Base-by-base conservation (phyloP, 306 rosid genomes). In the Gastrolobium bilobum region DNA sequence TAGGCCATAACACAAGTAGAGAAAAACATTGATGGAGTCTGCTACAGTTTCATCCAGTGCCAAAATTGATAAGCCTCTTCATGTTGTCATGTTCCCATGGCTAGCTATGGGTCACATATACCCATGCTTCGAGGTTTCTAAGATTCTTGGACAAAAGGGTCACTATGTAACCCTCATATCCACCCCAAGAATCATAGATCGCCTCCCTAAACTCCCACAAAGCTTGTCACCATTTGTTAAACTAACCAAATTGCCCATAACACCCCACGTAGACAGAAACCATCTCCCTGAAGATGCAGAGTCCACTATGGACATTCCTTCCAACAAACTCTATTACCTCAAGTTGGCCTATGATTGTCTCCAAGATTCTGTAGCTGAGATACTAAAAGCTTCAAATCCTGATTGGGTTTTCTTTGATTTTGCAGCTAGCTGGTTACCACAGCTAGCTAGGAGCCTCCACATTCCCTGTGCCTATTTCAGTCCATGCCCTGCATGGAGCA, bases 71-170 rank as follows among this genome's bases (percentile, higher is more conserved):
- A 79, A 87, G 37, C 79, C 81, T 57, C 86, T 88, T 63, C 92
- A 90, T 26, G 46, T 90, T 73, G 84, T 78, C 3, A 56, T 88
- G 86, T 85, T 88, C 13, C 96, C 96, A 85, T 91, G 96, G 91
- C 81, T 91, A 10, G 95, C 91, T 15, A 81, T 87, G 54, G 95
- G 92, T 47, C 92, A 88, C 71, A 65, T 87, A 7, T 83, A 76
- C 10, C 91, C 93, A 1, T 85, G 69, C 6, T 82, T 87, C 1
- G 82, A 89, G 68, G 75, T 91, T 11, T 76, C 86, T 6, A 89
- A 89, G 78, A 84, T 89, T 65, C 86, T 91, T 14, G 91, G 91
- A 39, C 88, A 75, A 67, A 87, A 85, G 74, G 89, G 85, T 78
- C 90, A 87, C 58, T 38, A 10, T 2, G 50, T 76, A 10, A 85